Base-by-base conservation (phyloP, 2,329 filamentous ascomycete genomes). In the Hypocreales sp. region DNA sequence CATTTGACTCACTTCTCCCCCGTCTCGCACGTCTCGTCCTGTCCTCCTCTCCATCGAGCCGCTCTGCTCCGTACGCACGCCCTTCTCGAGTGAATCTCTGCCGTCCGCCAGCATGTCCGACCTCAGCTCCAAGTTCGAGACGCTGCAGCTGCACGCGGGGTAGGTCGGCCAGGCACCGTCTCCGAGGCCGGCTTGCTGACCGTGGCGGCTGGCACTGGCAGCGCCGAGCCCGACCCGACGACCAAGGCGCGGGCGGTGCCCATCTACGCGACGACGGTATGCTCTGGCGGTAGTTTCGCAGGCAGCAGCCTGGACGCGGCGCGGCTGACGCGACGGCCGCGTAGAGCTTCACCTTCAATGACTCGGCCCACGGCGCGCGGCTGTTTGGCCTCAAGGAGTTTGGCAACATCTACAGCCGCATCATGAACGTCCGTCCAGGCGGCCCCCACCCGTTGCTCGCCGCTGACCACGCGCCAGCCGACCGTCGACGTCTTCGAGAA, bases 401-500 rank as follows among this genome's bases (percentile, higher is more conserved):
- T 45, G 90, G 86, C 56, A 95, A 95, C 60, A 92, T 95, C 53
- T 98, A 98, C 67, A 90, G 78, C 52, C 82, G 90, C 38, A 84
- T 98, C 44, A 83, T 81, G 79, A 94, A 95, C 56, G 80, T n/a
- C n/a, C n/a, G n/a, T n/a, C n/a, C 83, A 46, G 47, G 70, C 55
- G 10, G 11, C 8, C 13, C 10, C n/a, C 24, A 8, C n/a, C 15
- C 10, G 15, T 11, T 5, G 5, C 24, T 13, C 4, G 7, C 13
- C 16, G 18, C 24, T 31, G 17, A 29, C 28, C 16, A 4, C n/a
- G 11, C n/a, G 20, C 13, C 39, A 83, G 77, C 86, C 87, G 3
- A 95, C 87, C 0, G 79, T 87, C 40, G 87, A 92, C 54, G 87
- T 95, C 16, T 87, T 98, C 38, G 90, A 98, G 60, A 92, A 94